Evolutionary conservation across 2,329 filamentous ascomycete genomes (phyloP).

Genomic region (Pseudogymnoascus sp.): DNA sequence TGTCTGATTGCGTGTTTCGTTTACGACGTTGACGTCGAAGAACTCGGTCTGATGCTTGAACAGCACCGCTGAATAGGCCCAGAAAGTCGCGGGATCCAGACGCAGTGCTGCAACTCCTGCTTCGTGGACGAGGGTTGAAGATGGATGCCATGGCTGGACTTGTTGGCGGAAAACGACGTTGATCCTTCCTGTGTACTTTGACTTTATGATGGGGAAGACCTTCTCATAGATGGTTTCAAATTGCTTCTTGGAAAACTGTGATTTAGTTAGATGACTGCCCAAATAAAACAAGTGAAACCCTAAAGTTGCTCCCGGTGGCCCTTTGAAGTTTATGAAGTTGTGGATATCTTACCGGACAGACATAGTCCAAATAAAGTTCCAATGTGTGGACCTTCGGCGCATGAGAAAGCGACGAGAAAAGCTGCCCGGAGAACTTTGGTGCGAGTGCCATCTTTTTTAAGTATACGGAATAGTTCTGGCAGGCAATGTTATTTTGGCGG

Average conservation of each 20-base stretch:
- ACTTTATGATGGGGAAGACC: constrained; percentile 57
- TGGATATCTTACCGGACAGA: constrained; percentile 54
- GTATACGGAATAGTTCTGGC: constrained; percentile 13
- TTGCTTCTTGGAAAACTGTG: constrained; percentile 51
- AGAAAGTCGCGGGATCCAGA: constrained; percentile 64
- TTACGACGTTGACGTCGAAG: constrained; percentile 78
- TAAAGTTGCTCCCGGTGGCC: too few relatives aligned
- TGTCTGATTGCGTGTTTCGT: constrained; percentile 76
- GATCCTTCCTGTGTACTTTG: constrained; percentile 52
- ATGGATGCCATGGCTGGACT: constrained; percentile 92
- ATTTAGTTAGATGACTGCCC: constrained; percentile 32
- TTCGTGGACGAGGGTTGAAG: constrained; percentile 73
- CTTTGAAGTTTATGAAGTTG: background rate
- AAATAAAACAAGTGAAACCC: too few relatives aligned
- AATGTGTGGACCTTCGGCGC: constrained; percentile 48
- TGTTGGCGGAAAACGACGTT: constrained; percentile 83
- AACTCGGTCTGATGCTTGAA: constrained; percentile 62
- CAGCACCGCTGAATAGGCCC: constrained; percentile 64
- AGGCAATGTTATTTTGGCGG: background rate
- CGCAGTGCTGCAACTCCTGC: constrained; percentile 73
- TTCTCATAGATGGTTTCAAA: constrained; percentile 68
- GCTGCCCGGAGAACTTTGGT: constrained; percentile 69
- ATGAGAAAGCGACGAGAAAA: constrained; percentile 40
- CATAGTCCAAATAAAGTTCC: constrained; percentile 76
- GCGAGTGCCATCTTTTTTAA: constrained; percentile 58